Evolutionary conservation across 192 early-diverging fungal genomes (phyloP), one percentile per base, ranked within the genome.

Genomic region (Borealophlyctis nickersoniae): DNA sequence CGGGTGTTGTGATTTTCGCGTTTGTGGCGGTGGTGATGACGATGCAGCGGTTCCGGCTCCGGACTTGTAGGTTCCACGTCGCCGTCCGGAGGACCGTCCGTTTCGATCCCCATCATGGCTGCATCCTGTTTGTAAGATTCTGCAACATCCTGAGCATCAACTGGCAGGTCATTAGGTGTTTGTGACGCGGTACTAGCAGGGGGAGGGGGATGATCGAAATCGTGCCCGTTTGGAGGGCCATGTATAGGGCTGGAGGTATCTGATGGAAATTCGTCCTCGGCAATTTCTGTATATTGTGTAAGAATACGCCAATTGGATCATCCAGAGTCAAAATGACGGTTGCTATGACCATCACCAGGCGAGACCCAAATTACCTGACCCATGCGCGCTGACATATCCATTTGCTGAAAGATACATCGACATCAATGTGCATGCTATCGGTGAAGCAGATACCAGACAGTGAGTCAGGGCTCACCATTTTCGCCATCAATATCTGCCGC

Each of bases 381-480:
- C 86, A 52, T 79, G 83, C 2, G 86, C 88, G 62, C 86, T 88
- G 52, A 86, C 87, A 66, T 89, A 89, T 4, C 85, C 86, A 35
- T 60, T 57, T 36, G 30, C 60, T 51, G 19, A 50, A 26, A 24
- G 4, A 32, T 22, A 62, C n/a, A 24, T 19, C 48, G 16, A 28
- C 16, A 30, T 52, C 24, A n/a, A 49, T 29, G 32, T 67, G n/a
- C 19, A 36, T 36, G n/a, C n/a, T n/a, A n/a, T n/a, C n/a, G n/a
- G n/a, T n/a, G n/a, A n/a, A n/a, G n/a, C n/a, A n/a, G n/a, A n/a
- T n/a, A n/a, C n/a, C n/a, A n/a, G n/a, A n/a, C n/a, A n/a, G n/a
- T n/a, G n/a, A n/a, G n/a, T 24, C 30, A 54, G 32, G 39, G 36
- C 3, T 73, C 69, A 28, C 31, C 58, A 53, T 72, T 35, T 0